phyloP scores from a whole-genome alignment of 73 alveolate species.

The Stentor roeselii region DNA sequence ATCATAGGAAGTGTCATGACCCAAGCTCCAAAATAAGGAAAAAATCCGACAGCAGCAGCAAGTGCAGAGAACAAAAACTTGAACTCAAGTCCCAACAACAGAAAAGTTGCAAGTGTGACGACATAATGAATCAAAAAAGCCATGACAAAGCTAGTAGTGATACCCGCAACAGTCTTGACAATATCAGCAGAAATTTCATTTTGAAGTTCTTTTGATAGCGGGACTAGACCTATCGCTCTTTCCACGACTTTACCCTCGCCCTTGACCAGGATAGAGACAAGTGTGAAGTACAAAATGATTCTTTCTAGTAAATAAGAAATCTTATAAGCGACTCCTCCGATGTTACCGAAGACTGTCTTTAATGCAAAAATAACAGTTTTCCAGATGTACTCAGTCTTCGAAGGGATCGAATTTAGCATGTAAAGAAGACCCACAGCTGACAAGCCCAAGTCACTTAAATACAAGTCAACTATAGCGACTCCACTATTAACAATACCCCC shows the following conservation, averaged over 20 bases:
- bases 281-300: neutral
- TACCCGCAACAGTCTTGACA: neutral
- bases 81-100: neutral
- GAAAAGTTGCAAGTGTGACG: neutral
- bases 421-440: neutral
- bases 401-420: neutral
- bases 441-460: too few relatives aligned
- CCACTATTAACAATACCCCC: neutral
- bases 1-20: neutral
- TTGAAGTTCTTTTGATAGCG: neutral
- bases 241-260: neutral
- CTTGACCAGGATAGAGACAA: neutral
- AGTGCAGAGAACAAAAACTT: neutral
- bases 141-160: neutral
- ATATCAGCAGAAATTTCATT: neutral
- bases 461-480: neutral
- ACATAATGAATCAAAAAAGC: neutral
- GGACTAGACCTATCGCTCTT: neutral
- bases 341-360: neutral
- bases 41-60: neutral
- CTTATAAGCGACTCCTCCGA: neutral
- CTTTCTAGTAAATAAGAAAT: neutral
- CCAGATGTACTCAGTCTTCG: neutral
- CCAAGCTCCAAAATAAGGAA: constrained; percentile 2
- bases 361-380: neutral